Evolutionary conservation across 164 flowering plant genomes (phyloP).

Genomic region (Tinospora cordifolia): DNA sequence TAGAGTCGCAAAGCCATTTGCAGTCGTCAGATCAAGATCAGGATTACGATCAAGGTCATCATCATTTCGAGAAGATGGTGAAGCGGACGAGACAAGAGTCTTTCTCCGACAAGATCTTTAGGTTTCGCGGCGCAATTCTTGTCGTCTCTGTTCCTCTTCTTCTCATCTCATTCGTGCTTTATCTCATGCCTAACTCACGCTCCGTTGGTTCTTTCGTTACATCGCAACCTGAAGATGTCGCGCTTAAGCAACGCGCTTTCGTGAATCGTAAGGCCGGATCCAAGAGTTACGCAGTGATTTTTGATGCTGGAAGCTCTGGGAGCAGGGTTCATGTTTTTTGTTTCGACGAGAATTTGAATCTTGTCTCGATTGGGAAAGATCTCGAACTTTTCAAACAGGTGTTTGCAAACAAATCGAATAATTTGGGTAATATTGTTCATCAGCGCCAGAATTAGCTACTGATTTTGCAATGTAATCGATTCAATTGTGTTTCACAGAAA

Average conservation of each 20-base stretch:
- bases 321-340: slow-evolving; percentile 88
- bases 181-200: slow-evolving; percentile 51
- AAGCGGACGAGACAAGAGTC: slow-evolving; percentile 40
- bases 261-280: slow-evolving; percentile 16
- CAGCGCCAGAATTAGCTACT: not conserved
- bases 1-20: slow-evolving; percentile 37
- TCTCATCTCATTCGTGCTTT: slow-evolving; percentile 51
- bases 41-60: slow-evolving; percentile 5
- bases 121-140: slow-evolving; percentile 48
- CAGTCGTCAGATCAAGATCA: slow-evolving; percentile 18
- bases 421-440: not conserved
- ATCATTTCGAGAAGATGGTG: slow-evolving; percentile 26
- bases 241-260: slow-evolving; percentile 23
- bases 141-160: slow-evolving; percentile 62
- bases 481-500: slow-evolving; percentile 29
- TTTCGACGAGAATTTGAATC: slow-evolving; percentile 66
- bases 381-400: slow-evolving; percentile 86
- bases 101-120: slow-evolving; percentile 52
- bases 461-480: not conserved
- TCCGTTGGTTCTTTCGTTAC: slow-evolving; percentile 14
- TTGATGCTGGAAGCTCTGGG: slow-evolving; percentile 98
- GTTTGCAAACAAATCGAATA: not conserved
- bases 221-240: slow-evolving; percentile 2
- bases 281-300: slow-evolving; percentile 61
- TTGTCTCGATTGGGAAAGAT: slow-evolving; percentile 67